Evolutionary conservation across 805 yeast species (phyloP).

Genomic region (Ogataea pilisensis): DNA sequence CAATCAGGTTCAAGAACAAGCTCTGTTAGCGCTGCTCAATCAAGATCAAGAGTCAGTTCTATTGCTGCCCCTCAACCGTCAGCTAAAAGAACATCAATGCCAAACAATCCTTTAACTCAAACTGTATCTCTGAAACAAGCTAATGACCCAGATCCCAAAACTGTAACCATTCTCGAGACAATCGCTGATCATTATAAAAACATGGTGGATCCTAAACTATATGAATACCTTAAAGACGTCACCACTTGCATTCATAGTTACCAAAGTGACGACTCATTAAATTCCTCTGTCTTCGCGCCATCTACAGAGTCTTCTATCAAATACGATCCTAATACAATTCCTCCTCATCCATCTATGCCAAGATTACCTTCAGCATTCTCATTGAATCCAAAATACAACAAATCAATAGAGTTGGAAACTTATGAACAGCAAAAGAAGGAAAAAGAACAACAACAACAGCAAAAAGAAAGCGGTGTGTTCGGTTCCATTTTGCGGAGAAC

Average conservation of each 20-base stretch:
- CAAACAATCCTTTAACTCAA: not conserved
- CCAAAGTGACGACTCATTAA: conserved; percentile 1
- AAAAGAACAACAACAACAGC: conserved; percentile 13
- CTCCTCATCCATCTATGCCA: conserved; percentile 46
- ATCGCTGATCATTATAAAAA: conserved; percentile 23
- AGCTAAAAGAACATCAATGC: not conserved
- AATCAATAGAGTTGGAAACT: conserved; percentile 22
- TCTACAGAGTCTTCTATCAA: conserved; percentile 22
- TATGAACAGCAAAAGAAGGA: conserved; percentile 16
- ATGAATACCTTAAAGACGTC: conserved; percentile 39
- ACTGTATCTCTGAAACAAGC: not conserved
- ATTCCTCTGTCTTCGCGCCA: conserved; percentile 22
- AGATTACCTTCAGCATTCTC: conserved; percentile 47
- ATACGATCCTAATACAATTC: conserved; percentile 41
- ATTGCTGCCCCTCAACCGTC: not conserved
- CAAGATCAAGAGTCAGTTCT: conserved; percentile 1
- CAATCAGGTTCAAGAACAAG: not conserved
- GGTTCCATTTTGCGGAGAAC: conserved; percentile 30
- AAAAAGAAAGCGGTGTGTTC: conserved; percentile 23
- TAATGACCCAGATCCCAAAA: not conserved
- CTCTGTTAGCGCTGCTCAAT: not conserved
- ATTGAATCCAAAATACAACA: conserved; percentile 25
- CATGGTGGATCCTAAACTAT: conserved; percentile 41
- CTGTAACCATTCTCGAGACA: not conserved
- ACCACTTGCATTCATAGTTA: conserved; percentile 7